phyloP scores from a whole-genome alignment of 2,329 filamentous ascomycete genomes.

The Fusarium citri region DNA sequence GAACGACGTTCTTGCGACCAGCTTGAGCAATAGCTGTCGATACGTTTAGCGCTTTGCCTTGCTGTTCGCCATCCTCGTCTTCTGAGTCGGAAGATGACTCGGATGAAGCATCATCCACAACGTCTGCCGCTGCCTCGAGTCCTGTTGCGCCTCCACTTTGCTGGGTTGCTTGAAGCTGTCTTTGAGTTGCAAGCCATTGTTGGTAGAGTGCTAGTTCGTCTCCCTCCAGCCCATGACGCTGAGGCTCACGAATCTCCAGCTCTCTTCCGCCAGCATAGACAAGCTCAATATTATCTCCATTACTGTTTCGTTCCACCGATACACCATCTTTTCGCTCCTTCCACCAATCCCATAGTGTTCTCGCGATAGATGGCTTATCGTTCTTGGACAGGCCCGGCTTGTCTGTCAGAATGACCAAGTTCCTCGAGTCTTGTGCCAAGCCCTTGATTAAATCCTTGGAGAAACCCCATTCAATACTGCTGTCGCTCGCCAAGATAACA shows the following conservation, averaged over 20 bases:
- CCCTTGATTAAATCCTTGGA: conserved; percentile 82
- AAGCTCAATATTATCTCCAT: conserved; percentile 71
- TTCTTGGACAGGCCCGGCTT: conserved; percentile 61
- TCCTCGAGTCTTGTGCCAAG: conserved; percentile 80
- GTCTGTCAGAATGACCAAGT: conserved; percentile 89
- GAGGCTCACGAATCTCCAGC: conserved; percentile 70
- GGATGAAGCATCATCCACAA: conserved; percentile 85
- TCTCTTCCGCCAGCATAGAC: conserved; percentile 73
- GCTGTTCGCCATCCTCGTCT: conserved; percentile 88
- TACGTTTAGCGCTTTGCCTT: conserved; percentile 90
- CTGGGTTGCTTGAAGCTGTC: conserved; percentile 85
- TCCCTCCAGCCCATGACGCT: conserved; percentile 74
- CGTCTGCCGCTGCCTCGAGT: conserved; percentile 77
- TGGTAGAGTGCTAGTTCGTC: conserved; percentile 87
- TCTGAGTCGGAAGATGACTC: conserved; percentile 89
- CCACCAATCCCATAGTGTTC: conserved; percentile 84
- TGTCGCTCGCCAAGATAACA: conserved; percentile 92
- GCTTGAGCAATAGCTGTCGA: conserved; percentile 87
- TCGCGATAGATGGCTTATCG: conserved; percentile 70
- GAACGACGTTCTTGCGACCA: conserved; percentile 83
- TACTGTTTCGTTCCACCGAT: conserved; percentile 65
- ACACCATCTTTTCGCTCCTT: conserved; percentile 74
- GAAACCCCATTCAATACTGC: conserved; percentile 93
- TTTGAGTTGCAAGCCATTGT: conserved; percentile 89
- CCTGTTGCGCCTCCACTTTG: conserved; percentile 75